Evolutionary conservation across 2,329 filamentous ascomycete genomes (phyloP).

Genomic region (Monilinia vaccinii-corymbosi): DNA sequence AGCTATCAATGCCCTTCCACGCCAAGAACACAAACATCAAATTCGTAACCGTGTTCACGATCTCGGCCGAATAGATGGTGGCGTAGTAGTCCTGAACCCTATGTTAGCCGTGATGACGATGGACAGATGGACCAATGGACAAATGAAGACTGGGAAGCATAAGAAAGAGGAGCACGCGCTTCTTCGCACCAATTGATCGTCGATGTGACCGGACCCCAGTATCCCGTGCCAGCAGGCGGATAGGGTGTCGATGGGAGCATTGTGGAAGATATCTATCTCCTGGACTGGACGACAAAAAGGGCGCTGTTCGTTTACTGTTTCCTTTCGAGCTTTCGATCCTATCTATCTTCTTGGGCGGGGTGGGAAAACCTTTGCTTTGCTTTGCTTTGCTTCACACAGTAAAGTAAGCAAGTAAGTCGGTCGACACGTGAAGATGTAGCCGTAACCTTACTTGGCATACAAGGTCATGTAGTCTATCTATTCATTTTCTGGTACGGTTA

Average conservation of each 20-base stretch:
- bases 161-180: not conserved
- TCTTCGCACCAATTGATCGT: slow-evolving; percentile 3
- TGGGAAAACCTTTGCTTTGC: too few relatives aligned
- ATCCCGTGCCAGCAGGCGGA: not conserved
- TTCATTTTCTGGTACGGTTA: too few relatives aligned
- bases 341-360: not conserved
- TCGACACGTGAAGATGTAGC: too few relatives aligned
- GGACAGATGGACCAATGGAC: too few relatives aligned
- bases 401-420: too few relatives aligned
- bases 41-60: not conserved
- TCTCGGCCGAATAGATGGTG: not conserved
- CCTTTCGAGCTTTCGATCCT: not conserved
- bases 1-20: not conserved
- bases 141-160: not conserved
- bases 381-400: too few relatives aligned
- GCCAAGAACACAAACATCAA: not conserved
- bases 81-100: not conserved
- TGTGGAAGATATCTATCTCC: too few relatives aligned
- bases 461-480: too few relatives aligned
- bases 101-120: not conserved
- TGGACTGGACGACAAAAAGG: not conserved
- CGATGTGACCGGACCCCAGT: not conserved
- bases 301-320: not conserved
- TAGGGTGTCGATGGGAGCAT: not conserved
- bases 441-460: too few relatives aligned